Conservation (phyloP, 108 stramenopile genomes). For the Cyclotella cryptica region DNA sequence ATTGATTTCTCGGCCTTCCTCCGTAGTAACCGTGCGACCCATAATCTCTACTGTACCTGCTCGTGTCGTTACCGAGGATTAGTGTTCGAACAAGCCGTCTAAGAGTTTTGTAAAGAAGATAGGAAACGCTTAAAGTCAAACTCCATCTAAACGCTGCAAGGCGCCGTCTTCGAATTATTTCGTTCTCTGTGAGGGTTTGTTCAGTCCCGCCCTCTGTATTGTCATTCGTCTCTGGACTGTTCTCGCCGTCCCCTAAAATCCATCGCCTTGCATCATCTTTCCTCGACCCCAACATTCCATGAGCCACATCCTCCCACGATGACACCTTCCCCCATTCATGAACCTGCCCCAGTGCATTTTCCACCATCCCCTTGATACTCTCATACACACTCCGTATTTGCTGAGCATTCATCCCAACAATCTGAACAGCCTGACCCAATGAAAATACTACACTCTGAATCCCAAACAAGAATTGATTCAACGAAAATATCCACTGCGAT, state of each 20-base stretch:
- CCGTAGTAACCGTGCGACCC: slow-evolving; percentile 9
- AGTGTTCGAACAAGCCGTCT: slow-evolving; percentile 49
- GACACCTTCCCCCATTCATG: slow-evolving; percentile 63
- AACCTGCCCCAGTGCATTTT: slow-evolving; percentile 70
- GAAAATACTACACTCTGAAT: slow-evolving; percentile 85
- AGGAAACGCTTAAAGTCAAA: slow-evolving; percentile 63
- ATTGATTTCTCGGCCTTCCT: slow-evolving; percentile 25
- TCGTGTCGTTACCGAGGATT: slow-evolving; percentile 23
- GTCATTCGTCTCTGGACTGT: slow-evolving; percentile 9
- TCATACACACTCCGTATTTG: slow-evolving; percentile 76
- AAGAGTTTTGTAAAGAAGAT: slow-evolving; percentile 62
- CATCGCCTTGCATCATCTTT: slow-evolving; percentile 63
- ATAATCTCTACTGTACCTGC: slow-evolving; percentile 6
- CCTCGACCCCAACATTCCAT: slow-evolving; percentile 56
- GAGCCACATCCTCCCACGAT: slow-evolving; percentile 47
- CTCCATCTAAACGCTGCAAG: slow-evolving; percentile 79
- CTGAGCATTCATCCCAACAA: slow-evolving; percentile 88
- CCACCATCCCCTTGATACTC: slow-evolving; percentile 68
- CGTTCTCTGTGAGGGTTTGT: slow-evolving; percentile 35
- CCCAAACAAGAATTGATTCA: slow-evolving; percentile 80
- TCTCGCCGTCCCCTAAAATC: slow-evolving; percentile 60
- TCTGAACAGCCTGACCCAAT: slow-evolving; percentile 80
- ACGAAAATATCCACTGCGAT: slow-evolving; percentile 42
- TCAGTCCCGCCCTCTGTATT: slow-evolving; percentile 51
- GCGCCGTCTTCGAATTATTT: slow-evolving; percentile 56